phyloP scores from a whole-genome alignment of 83 land plant genomes.

The Larix sibirica region DNA sequence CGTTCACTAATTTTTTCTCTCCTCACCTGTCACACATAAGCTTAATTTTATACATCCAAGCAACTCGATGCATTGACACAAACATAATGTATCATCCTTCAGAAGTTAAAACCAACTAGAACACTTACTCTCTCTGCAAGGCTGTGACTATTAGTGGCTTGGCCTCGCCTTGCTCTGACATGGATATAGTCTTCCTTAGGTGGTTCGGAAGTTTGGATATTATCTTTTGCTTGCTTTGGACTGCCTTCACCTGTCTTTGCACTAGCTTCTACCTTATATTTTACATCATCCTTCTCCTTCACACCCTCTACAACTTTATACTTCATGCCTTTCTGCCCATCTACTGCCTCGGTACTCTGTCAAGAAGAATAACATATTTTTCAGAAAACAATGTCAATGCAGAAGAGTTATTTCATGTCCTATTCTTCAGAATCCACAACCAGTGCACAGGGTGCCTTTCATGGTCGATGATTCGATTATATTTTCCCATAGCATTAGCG shows the following conservation, averaged over 20 bases:
- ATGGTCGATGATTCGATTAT: too few species aligned
- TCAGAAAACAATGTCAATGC: not conserved
- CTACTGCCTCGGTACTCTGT: constrained; percentile 29
- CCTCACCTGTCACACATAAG: constrained; percentile 33
- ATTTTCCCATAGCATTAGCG: too few species aligned
- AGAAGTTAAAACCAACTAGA: not conserved
- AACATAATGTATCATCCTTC: not conserved
- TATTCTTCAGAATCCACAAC: not conserved
- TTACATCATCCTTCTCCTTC: constrained; percentile 43
- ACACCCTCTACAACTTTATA: constrained; percentile 17
- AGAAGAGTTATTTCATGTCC: not conserved
- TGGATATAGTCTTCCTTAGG: constrained; percentile 78
- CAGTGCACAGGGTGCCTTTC: not conserved
- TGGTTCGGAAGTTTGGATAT: constrained; percentile 29
- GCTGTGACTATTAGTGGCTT: constrained; percentile 95
- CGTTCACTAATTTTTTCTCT: constrained; percentile 54
- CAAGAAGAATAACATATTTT: not conserved
- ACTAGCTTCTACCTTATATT: constrained; percentile 22
- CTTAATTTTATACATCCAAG: not conserved
- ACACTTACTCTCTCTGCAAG: constrained; percentile 88
- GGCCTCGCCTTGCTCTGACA: constrained; percentile 85
- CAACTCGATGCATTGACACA: not conserved
- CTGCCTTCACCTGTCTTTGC: constrained; percentile 20
- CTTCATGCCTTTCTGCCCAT: constrained; percentile 23
- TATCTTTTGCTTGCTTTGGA: constrained; percentile 35